Base-by-base conservation (phyloP, 148 eudicot genomes). In the Bassia scoparia region DNA sequence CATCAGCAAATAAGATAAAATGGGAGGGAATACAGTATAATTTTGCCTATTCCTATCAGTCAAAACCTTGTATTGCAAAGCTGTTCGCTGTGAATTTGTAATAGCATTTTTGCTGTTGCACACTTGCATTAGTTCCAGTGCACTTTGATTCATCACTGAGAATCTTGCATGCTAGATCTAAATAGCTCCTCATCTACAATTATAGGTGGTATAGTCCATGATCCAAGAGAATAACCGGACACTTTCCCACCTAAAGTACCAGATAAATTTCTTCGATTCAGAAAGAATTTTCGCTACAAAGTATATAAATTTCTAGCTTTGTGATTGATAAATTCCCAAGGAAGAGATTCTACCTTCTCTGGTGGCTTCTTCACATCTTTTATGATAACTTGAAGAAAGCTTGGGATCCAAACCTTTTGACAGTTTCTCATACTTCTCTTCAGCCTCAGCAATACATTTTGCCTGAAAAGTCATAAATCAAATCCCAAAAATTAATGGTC, bases 281-380 rank as follows among this genome's bases (percentile, higher is more conserved):
- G 23, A 65, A 26, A 4, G 30, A 78, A 63, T 6, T 49, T 63
- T 11, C 5, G 24, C 23, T n/a, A 10, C 10, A 29, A 21, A 38
- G 3, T 21, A 56, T 15, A 33, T 34, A 35, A 14, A 37, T 29
- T 35, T 16, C 20, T 37, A 21, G 20, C 55, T 7, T 17, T 9
- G 6, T 17, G 29, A 56, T 26, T 3, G 43, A 1, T 24, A 16
- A 67, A 68, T 43, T 50, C 29, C 30, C 33, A 37, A 46, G n/a
- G 16, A 5, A 34, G 14, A 61, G 43, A 41, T 27, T 68, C 58
- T 78, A 91, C 97, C 98, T 95, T 95, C 90, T 87, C 70, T 88
- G 29, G 98, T 91, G 71, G 98, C 98, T 79, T 95, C 98, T 89
- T 89, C 92, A 69, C 98, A 95, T 85, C 98, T 83, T 86, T 54